Evolutionary conservation across 495 filamentous ascomycete genomes (phyloP).

Genomic region (Bacidia rubella): DNA sequence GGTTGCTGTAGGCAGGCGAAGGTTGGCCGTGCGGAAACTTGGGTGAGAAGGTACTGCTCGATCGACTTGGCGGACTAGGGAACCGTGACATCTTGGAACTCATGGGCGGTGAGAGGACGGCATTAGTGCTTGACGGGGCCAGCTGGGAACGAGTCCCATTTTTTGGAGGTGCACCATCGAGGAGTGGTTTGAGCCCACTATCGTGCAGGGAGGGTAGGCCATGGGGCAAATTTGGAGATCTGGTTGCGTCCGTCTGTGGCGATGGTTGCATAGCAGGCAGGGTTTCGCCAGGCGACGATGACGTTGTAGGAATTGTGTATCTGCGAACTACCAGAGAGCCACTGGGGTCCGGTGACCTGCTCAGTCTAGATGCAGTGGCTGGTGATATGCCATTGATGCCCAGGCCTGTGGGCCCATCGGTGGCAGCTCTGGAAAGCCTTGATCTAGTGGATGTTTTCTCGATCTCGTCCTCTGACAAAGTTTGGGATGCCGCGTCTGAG

Average conservation of each 20-base stretch:
- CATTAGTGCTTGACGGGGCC: background rate
- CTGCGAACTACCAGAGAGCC: conserved; percentile 12
- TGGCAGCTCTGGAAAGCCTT: background rate
- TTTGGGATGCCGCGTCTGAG: background rate
- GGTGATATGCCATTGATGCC: background rate
- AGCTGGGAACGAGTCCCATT: background rate
- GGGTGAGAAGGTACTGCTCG: conserved; percentile 11
- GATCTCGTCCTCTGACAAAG: background rate
- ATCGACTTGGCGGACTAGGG: conserved; percentile 14
- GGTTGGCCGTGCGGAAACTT: conserved; percentile 16
- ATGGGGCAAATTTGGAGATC: conserved; percentile 30
- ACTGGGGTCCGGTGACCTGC: conserved; percentile 8
- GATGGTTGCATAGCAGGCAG: conserved; percentile 28
- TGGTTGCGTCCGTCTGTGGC: conserved; percentile 21
- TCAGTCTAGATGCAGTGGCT: background rate
- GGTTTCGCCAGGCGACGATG: conserved; percentile 17
- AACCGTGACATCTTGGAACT: conserved; percentile 20
- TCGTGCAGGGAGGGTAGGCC: conserved; percentile 33
- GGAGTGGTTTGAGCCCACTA: conserved; percentile 24
- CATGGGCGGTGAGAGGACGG: conserved; percentile 23
- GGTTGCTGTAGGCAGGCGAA: conserved; percentile 19
- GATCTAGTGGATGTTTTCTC: background rate
- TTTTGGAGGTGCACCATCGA: conserved; percentile 17
- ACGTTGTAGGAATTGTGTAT: conserved; percentile 20
- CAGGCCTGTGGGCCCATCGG: background rate